Conservation (phyloP, 225 moss, liverwort and hornwort genomes). For the Marchantia paleacea region DNA sequence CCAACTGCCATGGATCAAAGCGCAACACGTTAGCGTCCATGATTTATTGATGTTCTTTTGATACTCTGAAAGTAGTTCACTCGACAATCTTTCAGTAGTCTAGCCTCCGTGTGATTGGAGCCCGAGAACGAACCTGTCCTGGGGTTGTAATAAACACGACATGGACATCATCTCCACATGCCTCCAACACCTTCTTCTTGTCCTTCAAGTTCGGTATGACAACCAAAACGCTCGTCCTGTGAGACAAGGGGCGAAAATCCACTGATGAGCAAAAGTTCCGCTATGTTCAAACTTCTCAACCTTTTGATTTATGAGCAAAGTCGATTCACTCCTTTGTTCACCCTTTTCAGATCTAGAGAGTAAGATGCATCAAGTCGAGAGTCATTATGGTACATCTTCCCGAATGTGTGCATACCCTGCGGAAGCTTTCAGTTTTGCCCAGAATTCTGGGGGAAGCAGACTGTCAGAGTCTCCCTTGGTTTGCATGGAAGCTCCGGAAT, state of each 20-base stretch:
- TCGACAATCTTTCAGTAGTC: too few species aligned
- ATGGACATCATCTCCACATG: conserved; percentile 67
- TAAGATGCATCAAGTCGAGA: neutral
- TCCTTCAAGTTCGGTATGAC: conserved; percentile 76
- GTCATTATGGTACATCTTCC: too few species aligned
- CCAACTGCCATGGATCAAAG: conserved; percentile 33
- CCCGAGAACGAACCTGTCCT: conserved; percentile 58
- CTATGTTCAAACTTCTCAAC: too few species aligned
- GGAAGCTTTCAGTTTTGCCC: conserved; percentile 60
- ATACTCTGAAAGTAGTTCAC: too few species aligned
- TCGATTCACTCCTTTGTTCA: too few species aligned
- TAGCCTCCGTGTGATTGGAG: too few species aligned
- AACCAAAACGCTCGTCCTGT: conserved; percentile 65
- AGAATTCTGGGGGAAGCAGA: conserved; percentile 65
- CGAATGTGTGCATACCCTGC: conserved; percentile 37
- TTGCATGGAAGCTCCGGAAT: conserved; percentile 81
- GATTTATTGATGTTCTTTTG: too few species aligned
- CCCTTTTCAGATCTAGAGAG: neutral
- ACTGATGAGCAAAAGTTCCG: too few species aligned
- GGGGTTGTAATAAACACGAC: conserved; percentile 83
- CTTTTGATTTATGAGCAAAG: too few species aligned
- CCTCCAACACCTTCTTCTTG: conserved; percentile 54
- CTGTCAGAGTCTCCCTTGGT: conserved; percentile 76
- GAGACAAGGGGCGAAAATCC: neutral
- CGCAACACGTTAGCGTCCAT: too few species aligned